Base-by-base conservation (phyloP, 495 filamentous ascomycete genomes). In the Hapsidospora chrysogenum region DNA sequence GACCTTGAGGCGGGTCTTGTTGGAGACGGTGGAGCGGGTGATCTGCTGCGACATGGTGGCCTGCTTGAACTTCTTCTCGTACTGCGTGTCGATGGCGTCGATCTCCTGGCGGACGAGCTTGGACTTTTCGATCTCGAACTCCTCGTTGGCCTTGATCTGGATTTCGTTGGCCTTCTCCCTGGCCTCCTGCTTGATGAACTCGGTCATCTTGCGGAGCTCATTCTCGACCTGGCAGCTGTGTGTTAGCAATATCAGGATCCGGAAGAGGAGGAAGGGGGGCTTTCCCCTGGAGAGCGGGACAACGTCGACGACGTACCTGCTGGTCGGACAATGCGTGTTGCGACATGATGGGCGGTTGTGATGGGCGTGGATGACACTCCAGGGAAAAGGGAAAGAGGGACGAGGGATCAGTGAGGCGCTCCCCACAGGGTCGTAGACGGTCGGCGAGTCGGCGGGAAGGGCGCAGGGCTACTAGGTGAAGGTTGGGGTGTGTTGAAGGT, bases 181-280 rank as follows among this genome's bases (percentile, higher is more conserved):
- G 17, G 92, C 92, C 70, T 99, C 92, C 64, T 95, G 86, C 54
- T 79, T 80, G 75, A 99, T 99, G 80, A 99, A 99, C 55, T 86
- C 84, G 30, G 92, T 96, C 92, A 99, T 99, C 70, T 99, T 99
- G 66, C 78, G 82, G 55, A 99, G 82, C 71, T 99, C 92, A 56
- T 73, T 71, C 51, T 76, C 70, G 61, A 99, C 87, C 86, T 95
- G 45, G 18, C 2, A n/a, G 3, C 17, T 13, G 2, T 21, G 31
- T 26, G 11, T 33, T 22, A 33, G 18, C 31, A n/a, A 21, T n/a
- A n/a, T n/a, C n/a, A n/a, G n/a, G n/a, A n/a, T n/a, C n/a, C n/a
- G n/a, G n/a, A n/a, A n/a, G n/a, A n/a, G 27, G 33, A 23, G 3
- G 13, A 28, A 35, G 16, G 30, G 13, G 16, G 23, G 11, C 17